phyloP scores from a whole-genome alignment of 2,329 filamentous ascomycete species.

The Fusarium oligoseptatum region DNA sequence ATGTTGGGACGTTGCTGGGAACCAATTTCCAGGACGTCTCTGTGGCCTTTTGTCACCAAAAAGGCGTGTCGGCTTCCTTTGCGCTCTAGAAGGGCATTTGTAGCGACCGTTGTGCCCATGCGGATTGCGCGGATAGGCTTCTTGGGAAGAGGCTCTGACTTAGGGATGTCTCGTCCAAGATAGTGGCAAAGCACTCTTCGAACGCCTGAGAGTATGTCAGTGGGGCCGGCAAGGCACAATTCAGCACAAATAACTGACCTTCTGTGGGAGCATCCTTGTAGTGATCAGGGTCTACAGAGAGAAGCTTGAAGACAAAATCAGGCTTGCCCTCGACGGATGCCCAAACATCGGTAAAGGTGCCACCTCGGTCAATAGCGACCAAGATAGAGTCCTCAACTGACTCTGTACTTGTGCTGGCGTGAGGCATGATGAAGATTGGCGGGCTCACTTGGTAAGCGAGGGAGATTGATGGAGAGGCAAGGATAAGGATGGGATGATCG shows the following conservation, averaged over 20 bases:
- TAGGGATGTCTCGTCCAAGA: slow-evolving; percentile 39
- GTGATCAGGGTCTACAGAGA: slow-evolving; percentile 72
- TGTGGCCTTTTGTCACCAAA: slow-evolving; percentile 78
- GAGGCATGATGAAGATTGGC: neutral
- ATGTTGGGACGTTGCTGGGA: slow-evolving; percentile 80
- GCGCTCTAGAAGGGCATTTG: slow-evolving; percentile 75
- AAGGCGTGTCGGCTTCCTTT: slow-evolving; percentile 79
- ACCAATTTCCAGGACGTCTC: slow-evolving; percentile 77
- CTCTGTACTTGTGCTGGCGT: neutral
- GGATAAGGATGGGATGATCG: neutral
- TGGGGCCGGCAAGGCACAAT: neutral
- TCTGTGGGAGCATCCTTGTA: slow-evolving; percentile 80
- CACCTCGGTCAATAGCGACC: slow-evolving; percentile 21
- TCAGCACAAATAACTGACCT: slow-evolving; percentile 36
- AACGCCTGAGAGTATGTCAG: slow-evolving; percentile 1
- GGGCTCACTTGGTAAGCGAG: neutral
- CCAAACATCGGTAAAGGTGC: slow-evolving; percentile 28
- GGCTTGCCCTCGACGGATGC: slow-evolving; percentile 17
- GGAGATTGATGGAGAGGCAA: neutral
- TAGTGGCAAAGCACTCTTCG: slow-evolving; percentile 18
- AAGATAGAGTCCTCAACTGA: slow-evolving; percentile 13
- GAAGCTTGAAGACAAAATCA: slow-evolving; percentile 24
- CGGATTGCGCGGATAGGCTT: slow-evolving; percentile 71
- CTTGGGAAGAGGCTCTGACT: slow-evolving; percentile 50
- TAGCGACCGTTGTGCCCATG: slow-evolving; percentile 84